Conservation (phyloP, 345 rosid species). For the Ceriops zippeliana region DNA sequence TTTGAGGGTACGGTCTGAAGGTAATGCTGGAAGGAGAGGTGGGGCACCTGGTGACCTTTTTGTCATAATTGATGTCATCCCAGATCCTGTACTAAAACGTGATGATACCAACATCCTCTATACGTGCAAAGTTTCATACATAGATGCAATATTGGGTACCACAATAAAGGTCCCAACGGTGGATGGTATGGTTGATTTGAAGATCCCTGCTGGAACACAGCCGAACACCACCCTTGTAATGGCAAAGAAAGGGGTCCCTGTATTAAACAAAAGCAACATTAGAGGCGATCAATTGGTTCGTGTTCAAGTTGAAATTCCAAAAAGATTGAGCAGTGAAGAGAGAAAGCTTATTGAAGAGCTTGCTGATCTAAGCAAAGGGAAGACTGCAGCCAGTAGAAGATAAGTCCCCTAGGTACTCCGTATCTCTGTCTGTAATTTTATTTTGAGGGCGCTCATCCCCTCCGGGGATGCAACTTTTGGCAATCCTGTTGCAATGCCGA, state of each 20-base stretch:
- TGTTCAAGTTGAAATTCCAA: constrained; percentile 96
- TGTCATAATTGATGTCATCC: constrained; percentile 73
- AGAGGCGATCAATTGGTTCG: constrained; percentile 97
- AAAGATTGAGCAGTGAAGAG: constrained; percentile 82
- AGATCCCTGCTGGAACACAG: constrained; percentile 91
- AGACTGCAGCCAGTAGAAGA: constrained; percentile 56
- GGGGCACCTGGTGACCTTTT: constrained; percentile 93
- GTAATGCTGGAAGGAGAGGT: constrained; percentile 88
- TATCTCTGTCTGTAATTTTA: neutral
- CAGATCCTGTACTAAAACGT: constrained; percentile 79
- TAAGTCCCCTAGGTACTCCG: neutral
- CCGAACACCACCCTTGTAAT: constrained; percentile 89
- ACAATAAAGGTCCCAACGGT: constrained; percentile 82
- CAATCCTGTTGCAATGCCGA: neutral
- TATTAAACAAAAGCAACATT: constrained; percentile 77
- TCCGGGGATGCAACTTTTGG: neutral
- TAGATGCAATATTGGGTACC: constrained; percentile 91
- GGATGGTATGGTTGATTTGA: constrained; percentile 92
- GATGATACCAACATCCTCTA: constrained; percentile 82
- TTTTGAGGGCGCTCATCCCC: neutral
- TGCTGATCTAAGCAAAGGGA: constrained; percentile 82
- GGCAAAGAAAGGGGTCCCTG: constrained; percentile 94
- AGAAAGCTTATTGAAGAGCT: constrained; percentile 82
- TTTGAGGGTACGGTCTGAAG: constrained; percentile 90
- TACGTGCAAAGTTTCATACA: constrained; percentile 82